Conservation (phyloP, 371 early-diverging fungal genomes). For the Mucor irregularis region DNA sequence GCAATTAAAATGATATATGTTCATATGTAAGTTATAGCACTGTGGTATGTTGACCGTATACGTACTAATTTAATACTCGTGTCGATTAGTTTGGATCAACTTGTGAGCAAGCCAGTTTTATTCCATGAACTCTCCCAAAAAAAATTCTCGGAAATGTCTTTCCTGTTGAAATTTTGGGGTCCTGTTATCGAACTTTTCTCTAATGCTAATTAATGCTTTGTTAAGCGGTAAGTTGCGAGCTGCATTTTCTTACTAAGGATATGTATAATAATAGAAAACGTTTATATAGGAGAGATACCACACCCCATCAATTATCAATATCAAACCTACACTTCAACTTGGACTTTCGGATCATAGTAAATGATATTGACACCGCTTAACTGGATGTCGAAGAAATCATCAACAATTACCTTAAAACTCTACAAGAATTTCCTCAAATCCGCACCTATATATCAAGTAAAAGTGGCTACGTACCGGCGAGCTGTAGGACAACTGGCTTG, state of each 20-base stretch:
- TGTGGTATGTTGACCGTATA: conserved; percentile 9
- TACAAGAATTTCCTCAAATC: neutral
- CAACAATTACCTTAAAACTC: conserved; percentile 10
- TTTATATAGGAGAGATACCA: conserved; percentile 8
- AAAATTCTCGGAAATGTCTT: conserved; percentile 12
- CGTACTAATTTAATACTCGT: conserved; percentile 10
- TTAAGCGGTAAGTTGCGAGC: conserved; percentile 18
- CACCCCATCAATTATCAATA: conserved; percentile 12
- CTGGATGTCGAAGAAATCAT: conserved; percentile 14
- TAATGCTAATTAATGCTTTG: conserved; percentile 16
- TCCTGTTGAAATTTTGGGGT: conserved; percentile 21
- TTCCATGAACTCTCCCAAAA: conserved; percentile 9
- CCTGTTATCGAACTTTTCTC: conserved; percentile 13
- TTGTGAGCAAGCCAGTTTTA: conserved; percentile 11
- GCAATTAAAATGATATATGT: conserved; percentile 14
- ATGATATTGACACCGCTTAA: conserved; percentile 6
- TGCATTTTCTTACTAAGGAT: conserved; percentile 8
- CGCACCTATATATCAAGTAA: too few relatives aligned
- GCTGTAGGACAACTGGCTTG: too few relatives aligned
- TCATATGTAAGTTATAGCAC: conserved; percentile 22
- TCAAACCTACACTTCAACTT: conserved; percentile 6
- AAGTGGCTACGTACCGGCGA: too few relatives aligned
- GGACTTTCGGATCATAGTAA: conserved; percentile 17
- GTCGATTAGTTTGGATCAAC: conserved; percentile 11
- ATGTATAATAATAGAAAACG: neutral